Evolutionary conservation across 176 grass and related monocot genomes (phyloP).

Genomic region (Typha latifolia): DNA sequence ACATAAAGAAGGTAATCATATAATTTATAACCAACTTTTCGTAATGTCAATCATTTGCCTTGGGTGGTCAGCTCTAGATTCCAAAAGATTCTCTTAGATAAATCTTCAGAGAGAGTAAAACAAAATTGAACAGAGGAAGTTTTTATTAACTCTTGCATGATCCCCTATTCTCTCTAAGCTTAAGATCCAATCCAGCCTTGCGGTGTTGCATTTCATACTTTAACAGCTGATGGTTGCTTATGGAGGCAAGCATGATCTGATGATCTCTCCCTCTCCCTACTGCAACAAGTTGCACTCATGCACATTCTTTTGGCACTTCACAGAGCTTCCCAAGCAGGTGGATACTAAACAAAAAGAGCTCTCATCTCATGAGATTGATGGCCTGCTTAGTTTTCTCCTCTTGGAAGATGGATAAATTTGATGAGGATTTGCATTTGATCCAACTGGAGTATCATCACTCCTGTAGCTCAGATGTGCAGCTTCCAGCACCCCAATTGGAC

Average conservation of each 20-base stretch:
- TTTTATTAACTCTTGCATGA: no score
- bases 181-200: no score
- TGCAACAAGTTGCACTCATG: not conserved
- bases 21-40: not conserved
- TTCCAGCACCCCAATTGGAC: slow-evolving; percentile 68
- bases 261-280: not conserved
- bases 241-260: not conserved
- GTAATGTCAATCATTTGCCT: not conserved
- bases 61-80: not conserved
- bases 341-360: not conserved
- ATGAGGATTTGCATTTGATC: slow-evolving; percentile 39
- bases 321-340: not conserved
- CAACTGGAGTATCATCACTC: slow-evolving; percentile 36
- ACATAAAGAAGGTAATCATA: not conserved
- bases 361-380: slow-evolving; percentile 8
- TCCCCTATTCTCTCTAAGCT: no score
- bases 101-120: no score
- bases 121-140: no score
- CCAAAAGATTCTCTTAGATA: no score
- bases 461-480: slow-evolving; percentile 42
- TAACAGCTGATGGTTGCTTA: not conserved
- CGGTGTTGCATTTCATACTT: not conserved
- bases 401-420: slow-evolving; percentile 43
- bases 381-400: slow-evolving; percentile 45
- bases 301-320: not conserved